Evolutionary conservation across 768 basidiomycete genomes (phyloP), one percentile per base, ranked within the genome.

Genomic region (Mycena pura): DNA sequence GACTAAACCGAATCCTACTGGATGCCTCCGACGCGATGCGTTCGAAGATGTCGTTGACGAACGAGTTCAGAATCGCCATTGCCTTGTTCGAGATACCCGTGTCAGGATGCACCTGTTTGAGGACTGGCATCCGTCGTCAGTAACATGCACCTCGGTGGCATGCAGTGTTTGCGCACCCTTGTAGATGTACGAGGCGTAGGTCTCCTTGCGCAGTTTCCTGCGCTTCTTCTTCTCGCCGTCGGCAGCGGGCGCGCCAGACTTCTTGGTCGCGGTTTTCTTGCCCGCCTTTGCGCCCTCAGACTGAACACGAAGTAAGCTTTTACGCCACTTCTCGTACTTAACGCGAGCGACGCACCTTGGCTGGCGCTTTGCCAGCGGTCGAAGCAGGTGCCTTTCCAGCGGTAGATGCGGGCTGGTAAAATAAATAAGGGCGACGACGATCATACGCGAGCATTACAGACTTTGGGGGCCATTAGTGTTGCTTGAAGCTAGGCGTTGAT

Each of bases 1-100:
- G 14, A n/a, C 45, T 15, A 49, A 25, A 38, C 2, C 8, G 27
- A n/a, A 2, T 71, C 86, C 51, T 72, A 88, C 87, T 88, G 43
- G 87, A 89, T 52, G 88, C 88, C 72, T 89, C 88, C 3, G 84
- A 84, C 40, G 89, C 89, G 67, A 91, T 90, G 41, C 90, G 86
- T 77, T 91, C 91, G 69, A 92, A 92, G 72, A 92, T 91, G 67
- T 92, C 90, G 71, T 92, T 91, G 68, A 92, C 90, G 72, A 92
- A 92, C 0, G 90, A 91, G 81, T 92, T 89, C 65, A 90, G 79
- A 73, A 92, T 91, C 51, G 89, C 87, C 89, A 91, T 90, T 11
- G 88, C 88, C 78, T 93, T 92, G 86, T 91, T 93, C 52, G 91
- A 93, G 80, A 94, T 93, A 87, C 92, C 93, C 63, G 92, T 93